phyloP scores from a whole-genome alignment of 805 yeast species.

The Candida krabiensis region DNA sequence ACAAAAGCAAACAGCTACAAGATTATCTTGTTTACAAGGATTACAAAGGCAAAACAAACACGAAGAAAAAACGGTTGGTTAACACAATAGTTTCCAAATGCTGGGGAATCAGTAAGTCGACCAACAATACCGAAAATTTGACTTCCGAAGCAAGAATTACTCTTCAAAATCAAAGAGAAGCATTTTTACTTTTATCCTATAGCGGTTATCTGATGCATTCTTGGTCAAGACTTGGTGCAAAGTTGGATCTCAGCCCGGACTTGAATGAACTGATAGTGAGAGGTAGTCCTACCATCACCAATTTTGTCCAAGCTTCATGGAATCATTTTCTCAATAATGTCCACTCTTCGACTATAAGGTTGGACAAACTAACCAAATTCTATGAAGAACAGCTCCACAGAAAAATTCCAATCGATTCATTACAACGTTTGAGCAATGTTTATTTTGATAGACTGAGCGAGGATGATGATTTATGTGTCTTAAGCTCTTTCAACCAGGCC shows the following conservation, averaged over 20 bases:
- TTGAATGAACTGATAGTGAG: conserved; percentile 28
- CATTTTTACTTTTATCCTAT: conserved; percentile 33
- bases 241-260: conserved; percentile 26
- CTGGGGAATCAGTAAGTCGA: conserved; percentile 27
- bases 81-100: conserved; percentile 20
- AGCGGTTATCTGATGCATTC: conserved; percentile 32
- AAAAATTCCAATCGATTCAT: conserved; percentile 23
- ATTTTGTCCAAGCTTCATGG: conserved; percentile 36
- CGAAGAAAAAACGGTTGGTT: conserved; percentile 22
- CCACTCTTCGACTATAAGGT: conserved; percentile 21
- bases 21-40: conserved; percentile 16
- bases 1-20: conserved; percentile 23
- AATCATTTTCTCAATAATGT: conserved; percentile 30
- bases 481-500: conserved; percentile 27
- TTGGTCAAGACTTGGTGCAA: conserved; percentile 38
- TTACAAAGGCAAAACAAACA: conserved; percentile 7
- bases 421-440: conserved; percentile 31
- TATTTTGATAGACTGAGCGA: conserved; percentile 31
- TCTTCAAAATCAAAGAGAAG: conserved; percentile 29
- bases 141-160: conserved; percentile 25
- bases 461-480: conserved; percentile 25
- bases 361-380: conserved; percentile 19
- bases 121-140: conserved; percentile 14
- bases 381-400: conserved; percentile 18
- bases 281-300: conserved; percentile 28